A percentile compares a stretch with the other conserved stretches of the same genome.
Conservation (phyloP, 2,329 filamentous ascomycete species). For the Scytalidium sp. region DNA sequence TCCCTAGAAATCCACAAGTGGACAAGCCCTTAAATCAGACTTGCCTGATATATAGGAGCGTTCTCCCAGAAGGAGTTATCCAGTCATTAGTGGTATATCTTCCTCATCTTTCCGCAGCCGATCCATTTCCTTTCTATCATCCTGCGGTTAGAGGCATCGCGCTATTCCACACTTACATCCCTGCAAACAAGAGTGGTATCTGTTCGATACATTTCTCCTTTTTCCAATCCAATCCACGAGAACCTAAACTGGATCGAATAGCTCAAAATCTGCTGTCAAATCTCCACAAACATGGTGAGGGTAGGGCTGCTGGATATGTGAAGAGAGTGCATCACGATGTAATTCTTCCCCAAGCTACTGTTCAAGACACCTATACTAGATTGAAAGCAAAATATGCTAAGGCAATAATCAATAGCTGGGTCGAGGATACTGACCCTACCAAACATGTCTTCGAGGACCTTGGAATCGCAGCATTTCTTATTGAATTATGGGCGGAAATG, state of each 20-base stretch:
- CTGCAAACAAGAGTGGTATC: slow-evolving; percentile 38
- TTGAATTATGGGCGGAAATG: slow-evolving; percentile 87
- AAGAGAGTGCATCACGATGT: slow-evolving; percentile 84
- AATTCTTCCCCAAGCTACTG: slow-evolving; percentile 69
- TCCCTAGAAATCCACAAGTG: slow-evolving; percentile 76
- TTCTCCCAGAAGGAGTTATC: slow-evolving; percentile 21
- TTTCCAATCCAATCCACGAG: slow-evolving; percentile 35
- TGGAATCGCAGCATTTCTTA: slow-evolving; percentile 84
- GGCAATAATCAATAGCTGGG: slow-evolving; percentile 70
- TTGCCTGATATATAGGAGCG: slow-evolving; percentile 63
- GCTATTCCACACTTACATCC: slow-evolving; percentile 68
- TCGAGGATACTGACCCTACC: slow-evolving; percentile 78
- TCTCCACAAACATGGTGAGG: slow-evolving; percentile 71
- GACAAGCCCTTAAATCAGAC: slow-evolving; percentile 79
- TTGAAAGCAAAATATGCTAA: slow-evolving; percentile 80
- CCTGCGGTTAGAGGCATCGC: slow-evolving; percentile 72
- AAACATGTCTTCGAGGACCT: slow-evolving; percentile 98
- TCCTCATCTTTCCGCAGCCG: slow-evolving; percentile 62
- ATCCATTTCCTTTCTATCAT: slow-evolving; percentile 83
- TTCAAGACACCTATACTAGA: slow-evolving; percentile 78
- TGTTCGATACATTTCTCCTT: slow-evolving; percentile 61
- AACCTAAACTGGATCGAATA: slow-evolving; percentile 58
- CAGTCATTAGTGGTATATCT: slow-evolving; percentile 69
- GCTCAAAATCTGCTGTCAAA: slow-evolving; percentile 66
- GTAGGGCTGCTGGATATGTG: slow-evolving; percentile 62